Conservation (phyloP, 345 rosid genomes). For the Iberis pinnata region DNA sequence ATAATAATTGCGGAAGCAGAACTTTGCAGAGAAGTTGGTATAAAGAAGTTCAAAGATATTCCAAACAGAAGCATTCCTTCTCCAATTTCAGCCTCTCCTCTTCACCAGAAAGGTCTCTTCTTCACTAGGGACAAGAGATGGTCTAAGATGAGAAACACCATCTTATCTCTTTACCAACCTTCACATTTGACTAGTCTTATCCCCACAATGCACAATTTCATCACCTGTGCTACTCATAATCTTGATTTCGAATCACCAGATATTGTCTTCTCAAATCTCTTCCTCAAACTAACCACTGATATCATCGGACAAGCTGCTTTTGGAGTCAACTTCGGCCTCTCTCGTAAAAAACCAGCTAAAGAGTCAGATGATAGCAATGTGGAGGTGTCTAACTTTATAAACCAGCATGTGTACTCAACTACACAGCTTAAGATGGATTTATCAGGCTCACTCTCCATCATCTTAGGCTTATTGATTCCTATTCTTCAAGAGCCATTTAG, state of each 20-base stretch:
- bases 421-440: conserved; percentile 91
- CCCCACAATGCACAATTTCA: conserved; percentile 67
- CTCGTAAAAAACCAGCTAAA: conserved; percentile 31
- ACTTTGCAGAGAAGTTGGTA: conserved; percentile 83
- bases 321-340: conserved; percentile 71
- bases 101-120: conserved; percentile 93
- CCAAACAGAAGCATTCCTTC: conserved; percentile 90
- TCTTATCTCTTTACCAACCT: conserved; percentile 79
- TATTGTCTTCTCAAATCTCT: conserved; percentile 56
- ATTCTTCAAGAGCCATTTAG: conserved; percentile 79
- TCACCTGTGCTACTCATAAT: conserved; percentile 52
- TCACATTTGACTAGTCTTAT: conserved; percentile 69
- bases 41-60: conserved; percentile 76
- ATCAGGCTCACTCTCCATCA: conserved; percentile 71
- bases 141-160: conserved; percentile 83
- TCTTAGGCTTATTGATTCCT: conserved; percentile 64
- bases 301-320: conserved; percentile 88
- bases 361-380: conserved; percentile 22
- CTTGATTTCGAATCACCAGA: conserved; percentile 42
- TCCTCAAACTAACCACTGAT: conserved; percentile 78
- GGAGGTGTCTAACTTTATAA: conserved; percentile 58
- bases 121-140: conserved; percentile 89
- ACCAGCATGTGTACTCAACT: conserved; percentile 84
- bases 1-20: conserved; percentile 76
- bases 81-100: conserved; percentile 88